These are phyloP conservation scores for Adansonia gregorii DNA, from an alignment of 441 rosid species.

Conservation along the genomic window DNA sequence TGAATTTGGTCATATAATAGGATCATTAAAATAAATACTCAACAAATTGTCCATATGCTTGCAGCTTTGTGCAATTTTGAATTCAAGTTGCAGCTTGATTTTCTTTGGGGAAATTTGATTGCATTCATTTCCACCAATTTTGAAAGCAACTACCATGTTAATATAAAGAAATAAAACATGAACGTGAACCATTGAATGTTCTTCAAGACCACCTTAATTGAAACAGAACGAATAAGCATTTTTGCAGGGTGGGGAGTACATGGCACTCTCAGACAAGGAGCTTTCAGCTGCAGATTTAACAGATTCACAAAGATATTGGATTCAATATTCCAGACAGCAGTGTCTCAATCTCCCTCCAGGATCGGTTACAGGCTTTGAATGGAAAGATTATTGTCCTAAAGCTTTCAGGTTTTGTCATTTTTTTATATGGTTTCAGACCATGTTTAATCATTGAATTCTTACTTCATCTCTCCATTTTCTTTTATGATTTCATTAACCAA, in stretches of 20 bases:
- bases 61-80: not conserved
- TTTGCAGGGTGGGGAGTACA: constrained; percentile 16
- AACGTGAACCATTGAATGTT: not conserved
- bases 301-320: constrained; percentile 32
- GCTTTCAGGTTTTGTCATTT: constrained; percentile 49
- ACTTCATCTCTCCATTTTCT: too few relatives aligned
- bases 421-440: not conserved
- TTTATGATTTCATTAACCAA: not conserved
- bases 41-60: not conserved
- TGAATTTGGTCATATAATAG: not conserved
- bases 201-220: not conserved
- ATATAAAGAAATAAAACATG: not conserved
- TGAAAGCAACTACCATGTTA: not conserved
- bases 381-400: constrained; percentile 59
- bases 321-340: constrained; percentile 38
- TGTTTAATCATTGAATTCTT: not conserved
- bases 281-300: constrained; percentile 37
- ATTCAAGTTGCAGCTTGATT: not conserved
- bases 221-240: not conserved
- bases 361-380: constrained; percentile 44
- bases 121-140: not conserved
- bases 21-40: not conserved
- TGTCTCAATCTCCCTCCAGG: constrained; percentile 38
- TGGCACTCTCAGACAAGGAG: constrained; percentile 32
- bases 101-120: not conserved